A percentile compares a stretch with the other conserved stretches of the same genome.
Conservation (phyloP, 805 yeast genomes). For the Candida boidinii region DNA sequence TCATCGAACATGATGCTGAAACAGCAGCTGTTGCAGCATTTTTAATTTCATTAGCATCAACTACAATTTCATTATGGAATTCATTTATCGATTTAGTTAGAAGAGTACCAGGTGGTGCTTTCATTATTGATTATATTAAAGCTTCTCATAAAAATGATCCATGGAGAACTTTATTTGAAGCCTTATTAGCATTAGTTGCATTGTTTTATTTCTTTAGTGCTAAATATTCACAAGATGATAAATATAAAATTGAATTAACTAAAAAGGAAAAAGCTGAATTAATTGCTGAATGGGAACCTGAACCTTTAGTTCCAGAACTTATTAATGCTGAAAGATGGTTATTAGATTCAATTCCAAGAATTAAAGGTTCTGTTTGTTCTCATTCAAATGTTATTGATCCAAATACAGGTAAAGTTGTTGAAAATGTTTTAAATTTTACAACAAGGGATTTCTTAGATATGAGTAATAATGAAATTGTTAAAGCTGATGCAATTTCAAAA, state of each 20-base stretch:
- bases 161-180: conserved; percentile 75
- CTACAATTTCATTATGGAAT: too few relatives aligned
- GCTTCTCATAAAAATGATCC: conserved; percentile 94
- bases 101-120: conserved; percentile 46
- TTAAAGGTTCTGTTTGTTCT: conserved; percentile 45
- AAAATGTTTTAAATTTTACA: conserved; percentile 54
- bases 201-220: conserved; percentile 73
- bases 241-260: conserved; percentile 55
- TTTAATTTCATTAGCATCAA: too few relatives aligned
- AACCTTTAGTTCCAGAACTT: conserved; percentile 59
- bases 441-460: conserved; percentile 66
- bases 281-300: conserved; percentile 89
- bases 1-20: too few relatives aligned
- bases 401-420: conserved; percentile 12
- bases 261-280: conserved; percentile 69
- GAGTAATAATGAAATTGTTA: conserved; percentile 37
- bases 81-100: conserved; percentile 13
- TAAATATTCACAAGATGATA: conserved; percentile 67
- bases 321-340: conserved; percentile 51
- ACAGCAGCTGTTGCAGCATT: too few relatives aligned
- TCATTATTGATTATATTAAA: conserved; percentile 60
- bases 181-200: conserved; percentile 71
- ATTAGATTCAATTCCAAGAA: conserved; percentile 51
- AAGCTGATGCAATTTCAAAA: conserved; percentile 43
- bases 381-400: conserved; percentile 24